Percentiles rank a stretch among this genome's conserved stretches.
Conservation (phyloP, 2,329 filamentous ascomycete species). For the Didymella pomorum region DNA sequence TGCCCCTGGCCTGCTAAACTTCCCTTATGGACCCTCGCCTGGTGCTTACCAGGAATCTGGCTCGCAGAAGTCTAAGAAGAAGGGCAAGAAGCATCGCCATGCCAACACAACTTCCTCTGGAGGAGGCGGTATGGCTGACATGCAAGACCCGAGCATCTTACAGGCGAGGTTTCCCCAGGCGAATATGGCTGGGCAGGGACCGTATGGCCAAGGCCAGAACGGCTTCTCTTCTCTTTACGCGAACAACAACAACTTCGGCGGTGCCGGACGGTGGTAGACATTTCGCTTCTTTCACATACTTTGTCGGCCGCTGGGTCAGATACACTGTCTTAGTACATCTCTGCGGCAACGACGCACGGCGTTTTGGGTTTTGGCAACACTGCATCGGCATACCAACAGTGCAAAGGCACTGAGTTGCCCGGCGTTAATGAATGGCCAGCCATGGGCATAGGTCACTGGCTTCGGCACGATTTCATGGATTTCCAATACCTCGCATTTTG, state of each 20-base stretch:
- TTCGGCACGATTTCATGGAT: constrained; percentile 45
- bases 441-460: constrained; percentile 39
- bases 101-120: constrained; percentile 99
- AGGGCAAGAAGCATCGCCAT: constrained; percentile 99
- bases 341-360: constrained; percentile 48
- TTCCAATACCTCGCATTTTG: constrained; percentile 42
- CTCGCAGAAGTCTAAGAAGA: constrained; percentile 97
- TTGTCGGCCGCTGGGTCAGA: constrained; percentile 36
- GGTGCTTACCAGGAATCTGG: constrained; percentile 89
- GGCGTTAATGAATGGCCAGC: constrained; percentile 49
- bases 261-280: constrained; percentile 50
- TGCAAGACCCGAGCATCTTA: constrained; percentile 99
- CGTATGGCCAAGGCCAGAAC: constrained; percentile 90
- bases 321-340: constrained; percentile 45
- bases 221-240: constrained; percentile 90
- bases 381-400: constrained; percentile 50
- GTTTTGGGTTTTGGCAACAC: constrained; percentile 48
- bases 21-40: constrained; percentile 87
- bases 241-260: constrained; percentile 59
- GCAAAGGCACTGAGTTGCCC: constrained; percentile 45
- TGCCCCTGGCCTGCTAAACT: constrained; percentile 88
- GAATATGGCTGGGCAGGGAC: constrained; percentile 81
- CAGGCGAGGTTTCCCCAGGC: constrained; percentile 95
- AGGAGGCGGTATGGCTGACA: constrained; percentile 99
- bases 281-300: constrained; percentile 45